Evolutionary conservation across 2,329 filamentous ascomycete species (phyloP), one percentile per base, ranked within the genome.

Genomic region (Neofusicoccum parvum): DNA sequence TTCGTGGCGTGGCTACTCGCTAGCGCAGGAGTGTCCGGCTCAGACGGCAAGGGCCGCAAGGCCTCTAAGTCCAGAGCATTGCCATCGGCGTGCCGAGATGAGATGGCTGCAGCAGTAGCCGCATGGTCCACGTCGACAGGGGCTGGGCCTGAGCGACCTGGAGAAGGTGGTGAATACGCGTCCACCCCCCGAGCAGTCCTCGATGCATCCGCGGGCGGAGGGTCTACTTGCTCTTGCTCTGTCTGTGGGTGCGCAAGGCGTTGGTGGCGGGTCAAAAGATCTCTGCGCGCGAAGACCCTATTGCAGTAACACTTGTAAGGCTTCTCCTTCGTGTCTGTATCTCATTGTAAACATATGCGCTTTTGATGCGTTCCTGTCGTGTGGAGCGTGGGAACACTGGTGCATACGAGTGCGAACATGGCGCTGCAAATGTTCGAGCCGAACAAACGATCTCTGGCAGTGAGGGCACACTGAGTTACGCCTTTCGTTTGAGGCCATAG

Each of bases 331-430:
- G 72, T 74, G 65, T 74, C 72, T 75, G 59, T 36, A 53, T 59
- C 65, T 71, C 43, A 5, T 17, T 58, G n/a, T 43, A 43, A 58
- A 36, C 9, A 1, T 15, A 1, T 41, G 17, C 70, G 68, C 56
- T 56, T 50, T 60, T 7, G 56, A 11, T 20, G 14, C 37, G 59
- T 50, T 66, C 36, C 27, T 32, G 6, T 32, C 6, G 1, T 32
- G 6, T 32, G 6, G 27, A 32, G 27, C 27, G 56, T 23, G 41
- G 23, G 45, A 48, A 59, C 60, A 45, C 63, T 62, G 65, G 32
- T 64, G 72, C 72, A 53, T 66, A 74, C 73, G 72, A n/a, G 73
- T 75, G 65, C 73, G 73, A 64, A 72, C 68, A 67, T 75, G 72
- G 53, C 72, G 72, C 32, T 69, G 72, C 64, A 74, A 63, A 58